These are phyloP conservation scores for Wallacemonas sp. DNA, from an alignment of 208 protist species.

Conservation along the genomic window DNA sequence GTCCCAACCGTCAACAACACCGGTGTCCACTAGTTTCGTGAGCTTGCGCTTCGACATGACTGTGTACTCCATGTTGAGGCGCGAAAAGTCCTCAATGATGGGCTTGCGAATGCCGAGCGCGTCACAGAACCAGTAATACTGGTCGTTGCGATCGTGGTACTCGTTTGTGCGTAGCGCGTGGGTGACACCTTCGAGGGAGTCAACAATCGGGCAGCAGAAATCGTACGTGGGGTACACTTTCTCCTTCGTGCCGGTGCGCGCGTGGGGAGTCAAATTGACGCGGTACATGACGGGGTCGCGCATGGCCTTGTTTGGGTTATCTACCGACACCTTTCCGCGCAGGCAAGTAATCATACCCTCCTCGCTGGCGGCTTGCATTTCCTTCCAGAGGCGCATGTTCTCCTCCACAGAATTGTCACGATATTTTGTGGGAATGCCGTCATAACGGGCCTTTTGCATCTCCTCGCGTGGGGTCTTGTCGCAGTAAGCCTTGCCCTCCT, in stretches of 20 bases:
- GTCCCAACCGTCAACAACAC: conserved; percentile 97
- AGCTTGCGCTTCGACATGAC: conserved; percentile 99
- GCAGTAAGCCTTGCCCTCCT: conserved; percentile 93
- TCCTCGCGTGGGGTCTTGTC: conserved; percentile 96
- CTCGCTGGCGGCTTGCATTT: conserved; percentile 91
- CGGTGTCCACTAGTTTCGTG: conserved; percentile 95
- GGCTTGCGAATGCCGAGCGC: conserved; percentile 88
- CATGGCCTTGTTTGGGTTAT: conserved; percentile 95
- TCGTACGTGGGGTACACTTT: conserved; percentile 99
- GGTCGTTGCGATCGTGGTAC: conserved; percentile 98
- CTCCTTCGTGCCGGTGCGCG: conserved; percentile 90
- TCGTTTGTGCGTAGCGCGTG: conserved; percentile 98
- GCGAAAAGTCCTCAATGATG: conserved; percentile 95
- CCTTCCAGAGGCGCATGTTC: conserved; percentile 94
- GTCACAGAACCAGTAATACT: conserved; percentile 97
- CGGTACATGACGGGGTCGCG: conserved; percentile 98
- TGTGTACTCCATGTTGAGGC: conserved; percentile 98
- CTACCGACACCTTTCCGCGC: conserved; percentile 97
- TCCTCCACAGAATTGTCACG: conserved; percentile 93
- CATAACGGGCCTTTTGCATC: conserved; percentile 92
- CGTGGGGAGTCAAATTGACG: conserved; percentile 92
- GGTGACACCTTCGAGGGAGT: conserved; percentile 98
- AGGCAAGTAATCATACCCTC: conserved; percentile 93
- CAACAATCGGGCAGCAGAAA: conserved; percentile 99
- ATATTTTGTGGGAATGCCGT: conserved; percentile 89